Base-by-base conservation (phyloP, 768 basidiomycete species). In the Agaricus blazei region DNA sequence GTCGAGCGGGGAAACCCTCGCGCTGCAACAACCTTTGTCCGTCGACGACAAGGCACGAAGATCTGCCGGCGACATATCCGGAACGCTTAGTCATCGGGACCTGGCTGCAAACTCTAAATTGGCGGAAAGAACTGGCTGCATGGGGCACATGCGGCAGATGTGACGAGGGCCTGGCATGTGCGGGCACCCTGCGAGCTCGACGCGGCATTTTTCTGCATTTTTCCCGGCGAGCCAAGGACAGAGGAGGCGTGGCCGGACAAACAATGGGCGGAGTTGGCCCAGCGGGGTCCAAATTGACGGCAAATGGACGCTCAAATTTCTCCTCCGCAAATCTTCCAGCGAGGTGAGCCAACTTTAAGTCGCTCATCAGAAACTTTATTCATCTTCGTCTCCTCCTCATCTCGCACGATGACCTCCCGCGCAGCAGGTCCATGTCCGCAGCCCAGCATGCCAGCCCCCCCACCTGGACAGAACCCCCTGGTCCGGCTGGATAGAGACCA, bases 401-500 rank as follows among this genome's bases (percentile, higher is more conserved):
- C 59, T 54, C 58, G 64, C 50, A 61, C 63, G 46, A 57, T 62
- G 60, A 59, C 53, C 56, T 50, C 62, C 65, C 56, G 52, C 49
- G 62, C 61, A 58, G 60, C 28, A 42, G 46, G 45, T 50, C 62
- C 46, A 78, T 77, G 76, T 75, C 75, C 48, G 63, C 64, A 52
- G 64, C 62, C 51, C 70, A 72, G 53, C 67, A 70, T 58, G 65
- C 64, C 43, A 67, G 60, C 55, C 63, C 60, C 52, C 66, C 68
- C 28, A 75, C 81, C n/a, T 88, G 87, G 87, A 84, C 87, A 23
- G 90, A 92, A 58, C 93, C 93, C 0, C 93, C 1, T 95, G 90
- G 87, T 85, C 83, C 9, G 95, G 95, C 19, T 97, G 89, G 84
- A 92, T 98, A 75, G 92, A 94, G 67, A 90, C 93, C 3, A 97